phyloP scores from a whole-genome alignment of 1,284 basidiomycete species.

The Apiotrichum gamsii region DNA sequence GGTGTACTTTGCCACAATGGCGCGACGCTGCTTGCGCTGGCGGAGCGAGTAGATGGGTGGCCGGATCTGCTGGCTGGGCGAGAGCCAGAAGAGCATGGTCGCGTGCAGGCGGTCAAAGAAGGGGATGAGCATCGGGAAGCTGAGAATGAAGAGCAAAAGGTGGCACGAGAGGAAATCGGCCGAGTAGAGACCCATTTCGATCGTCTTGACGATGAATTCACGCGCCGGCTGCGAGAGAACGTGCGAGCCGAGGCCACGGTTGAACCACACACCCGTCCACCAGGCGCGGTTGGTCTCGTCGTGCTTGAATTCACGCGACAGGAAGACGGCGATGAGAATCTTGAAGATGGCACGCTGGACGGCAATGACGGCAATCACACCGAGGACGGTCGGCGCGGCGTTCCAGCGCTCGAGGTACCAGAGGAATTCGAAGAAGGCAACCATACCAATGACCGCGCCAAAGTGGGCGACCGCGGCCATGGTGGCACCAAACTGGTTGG shows the following conservation, averaged over 20 bases:
- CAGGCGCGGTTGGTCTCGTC: constrained; percentile 94
- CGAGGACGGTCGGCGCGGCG: constrained; percentile 80
- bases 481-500: constrained; percentile 77
- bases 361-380: constrained; percentile 75
- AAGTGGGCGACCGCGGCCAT: constrained; percentile 84
- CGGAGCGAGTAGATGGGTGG: constrained; percentile 87
- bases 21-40: constrained; percentile 75
- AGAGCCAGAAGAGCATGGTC: constrained; percentile 64
- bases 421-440: constrained; percentile 88
- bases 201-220: constrained; percentile 92
- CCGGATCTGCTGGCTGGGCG: constrained; percentile 75
- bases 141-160: constrained; percentile 66
- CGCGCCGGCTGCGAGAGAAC: constrained; percentile 89
- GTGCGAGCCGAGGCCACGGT: constrained; percentile 76
- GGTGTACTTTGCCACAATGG: constrained; percentile 67
- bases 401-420: constrained; percentile 96
- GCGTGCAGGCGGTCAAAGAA: constrained; percentile 82
- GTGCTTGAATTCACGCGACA: constrained; percentile 93
- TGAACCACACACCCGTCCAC: constrained; percentile 96
- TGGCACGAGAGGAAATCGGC: constrained; percentile 60
- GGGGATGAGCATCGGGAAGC: constrained; percentile 75
- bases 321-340: constrained; percentile 80
- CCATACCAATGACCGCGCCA: constrained; percentile 69
- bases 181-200: constrained; percentile 90
- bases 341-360: constrained; percentile 90